Evolutionary conservation across 495 filamentous ascomycete species (phyloP), one percentile per base, ranked within the genome.

Genomic region (Podospora didyma): DNA sequence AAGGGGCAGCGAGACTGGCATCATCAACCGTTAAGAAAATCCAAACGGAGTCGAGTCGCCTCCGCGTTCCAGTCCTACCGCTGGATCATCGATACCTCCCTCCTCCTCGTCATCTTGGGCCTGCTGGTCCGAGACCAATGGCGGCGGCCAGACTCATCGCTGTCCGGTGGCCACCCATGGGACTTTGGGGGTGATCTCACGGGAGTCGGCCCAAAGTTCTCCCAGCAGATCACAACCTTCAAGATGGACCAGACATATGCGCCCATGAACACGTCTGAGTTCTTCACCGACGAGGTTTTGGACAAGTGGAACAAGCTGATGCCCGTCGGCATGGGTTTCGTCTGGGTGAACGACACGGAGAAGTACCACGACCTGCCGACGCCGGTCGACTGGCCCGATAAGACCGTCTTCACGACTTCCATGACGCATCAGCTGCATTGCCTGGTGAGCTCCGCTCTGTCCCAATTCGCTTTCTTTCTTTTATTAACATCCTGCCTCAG

Each of bases 301-400:
- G 53, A 62, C 20, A 71, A 65, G 28, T 76, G 75, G 75, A 78
- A 76, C 50, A 61, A 65, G 17, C 60, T 78, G 6, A 75, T 78
- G 70, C 75, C 75, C 16, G 61, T 69, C 41, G 75, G 74, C 17
- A 78, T 76, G 74, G 75, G 75, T 2, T 78, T 78, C 64, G 73
- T 76, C 46, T 74, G 72, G 67, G 69, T 78, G 19, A 74, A 73
- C 46, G 63, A 75, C 26, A 75, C 75, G 3, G 28, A 69, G 22
- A 68, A 69, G 42, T 76, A 78, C 52, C 73, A 78, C 53, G 74
- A 78, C 53, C 69, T 78, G 10, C 75, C 75, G 17, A 69, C 60
- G 5, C 75, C 75, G 10, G 72, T 78, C 49, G 65, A 70, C 53
- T 78, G 75, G 75, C 71, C 72, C 1, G 72, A 76, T 28, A 76